Evolutionary conservation across 495 filamentous ascomycete species (phyloP), one percentile per base, ranked within the genome.

Genomic region (Penicillium diatomitis): DNA sequence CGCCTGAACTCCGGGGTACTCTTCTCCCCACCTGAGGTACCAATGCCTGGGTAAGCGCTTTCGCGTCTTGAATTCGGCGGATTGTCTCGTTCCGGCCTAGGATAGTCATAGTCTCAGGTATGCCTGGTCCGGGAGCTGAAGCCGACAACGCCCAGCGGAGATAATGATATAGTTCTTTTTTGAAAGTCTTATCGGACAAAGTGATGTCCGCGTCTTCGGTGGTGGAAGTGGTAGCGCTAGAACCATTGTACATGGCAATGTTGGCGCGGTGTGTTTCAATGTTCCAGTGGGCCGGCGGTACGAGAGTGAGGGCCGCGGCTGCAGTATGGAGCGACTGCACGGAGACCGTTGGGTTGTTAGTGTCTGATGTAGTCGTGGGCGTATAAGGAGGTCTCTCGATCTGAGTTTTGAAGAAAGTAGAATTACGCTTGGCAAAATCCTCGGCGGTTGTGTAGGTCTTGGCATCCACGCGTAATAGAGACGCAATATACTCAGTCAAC

Each of bases 131-230:
- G 3, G 75, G 66, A 7, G 67, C 66, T 6, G 75, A 77, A 11
- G 68, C 84, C 0, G 71, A 61, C 32, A 91, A 43, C 1, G 82
- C 82, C 81, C 87, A 86, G 41, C 88, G 78, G 46, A 90, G 64
- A 50, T 84, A 78, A 38, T 73, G 66, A 55, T 81, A 75, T 5
- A 72, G 54, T 40, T 64, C 62, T 52, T 67, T 72, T 55, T 76
- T 73, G 55, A 66, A 70, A 11, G 55, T 42, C 51, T 63, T 69
- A 38, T 66, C 58, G 10, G 67, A 55, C 3, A 51, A 33, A 1
- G 59, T 40, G 30, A 44, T 31, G 10, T n/a, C 8, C 29, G 35
- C 42, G 31, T 10, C 40, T 20, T 45, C 54, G 8, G 52, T 11
- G 7, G 52, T 41, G 12, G 58, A 28, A 3, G 32, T 38, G 1